Conservation (phyloP, 345 rosid species). For the Kandelia obovata region DNA sequence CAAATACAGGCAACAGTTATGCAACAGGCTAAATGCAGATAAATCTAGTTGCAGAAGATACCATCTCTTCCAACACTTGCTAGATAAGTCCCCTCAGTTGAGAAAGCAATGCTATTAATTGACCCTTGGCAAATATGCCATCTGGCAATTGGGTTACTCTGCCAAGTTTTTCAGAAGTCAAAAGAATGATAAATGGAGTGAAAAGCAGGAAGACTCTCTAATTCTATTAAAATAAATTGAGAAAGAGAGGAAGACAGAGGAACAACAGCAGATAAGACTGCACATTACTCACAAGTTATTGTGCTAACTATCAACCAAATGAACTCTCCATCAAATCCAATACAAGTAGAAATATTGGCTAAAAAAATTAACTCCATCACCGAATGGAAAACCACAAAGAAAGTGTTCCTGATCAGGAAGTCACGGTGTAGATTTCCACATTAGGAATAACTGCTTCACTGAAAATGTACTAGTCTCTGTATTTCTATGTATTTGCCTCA, state of each 20-base stretch:
- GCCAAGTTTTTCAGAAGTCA: constrained; percentile 36
- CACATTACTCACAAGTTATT: not conserved
- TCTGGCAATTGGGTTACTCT: constrained; percentile 97
- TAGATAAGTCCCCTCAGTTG: constrained; percentile 72
- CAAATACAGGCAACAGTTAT: not conserved
- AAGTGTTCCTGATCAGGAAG: not conserved
- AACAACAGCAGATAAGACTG: not conserved
- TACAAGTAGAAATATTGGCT: not conserved
- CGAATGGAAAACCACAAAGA: not conserved
- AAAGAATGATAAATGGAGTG: constrained; percentile 5
- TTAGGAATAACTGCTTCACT: not conserved
- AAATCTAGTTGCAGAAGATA: constrained; percentile 20
- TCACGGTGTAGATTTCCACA: not conserved
- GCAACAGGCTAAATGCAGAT: not conserved
- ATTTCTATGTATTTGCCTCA: not conserved
- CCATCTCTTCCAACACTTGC: constrained; percentile 99
- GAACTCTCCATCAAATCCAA: not conserved
- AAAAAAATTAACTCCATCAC: not conserved
- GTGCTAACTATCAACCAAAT: not conserved
- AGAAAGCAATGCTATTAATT: constrained; percentile 84
- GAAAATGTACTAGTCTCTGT: not conserved
- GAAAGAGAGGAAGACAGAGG: not conserved
- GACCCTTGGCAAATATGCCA: constrained; percentile 99
- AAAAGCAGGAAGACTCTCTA: not conserved
- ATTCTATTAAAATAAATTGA: not conserved